These are phyloP conservation scores for Rhodotorula diobovata DNA, from an alignment of 768 basidiomycete genomes.

Conservation along the genomic window DNA sequence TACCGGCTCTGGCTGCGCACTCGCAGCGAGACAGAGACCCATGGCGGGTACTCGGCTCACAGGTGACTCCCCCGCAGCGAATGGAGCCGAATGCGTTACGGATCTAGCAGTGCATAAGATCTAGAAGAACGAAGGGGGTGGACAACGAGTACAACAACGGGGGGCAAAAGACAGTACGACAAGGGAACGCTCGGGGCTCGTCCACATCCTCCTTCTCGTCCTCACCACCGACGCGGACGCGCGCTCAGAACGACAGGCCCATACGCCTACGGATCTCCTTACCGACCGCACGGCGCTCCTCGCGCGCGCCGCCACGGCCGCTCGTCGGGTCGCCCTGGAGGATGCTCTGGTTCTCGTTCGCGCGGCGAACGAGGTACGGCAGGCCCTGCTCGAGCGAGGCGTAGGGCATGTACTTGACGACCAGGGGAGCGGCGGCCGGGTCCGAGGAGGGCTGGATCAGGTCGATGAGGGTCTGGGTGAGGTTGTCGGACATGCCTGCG, in stretches of 20 bases:
- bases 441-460: constrained; percentile 19
- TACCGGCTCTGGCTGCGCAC: no score
- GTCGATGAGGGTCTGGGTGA: constrained; percentile 34
- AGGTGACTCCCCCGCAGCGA: no score
- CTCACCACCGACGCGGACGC: no score
- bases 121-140: no score
- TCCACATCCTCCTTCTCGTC: neutral
- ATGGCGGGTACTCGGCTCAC: no score
- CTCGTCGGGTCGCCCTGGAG: constrained; percentile 35
- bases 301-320: constrained; percentile 28
- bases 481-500: constrained; percentile 41
- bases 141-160: neutral
- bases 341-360: constrained; percentile 39
- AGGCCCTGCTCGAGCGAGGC: constrained; percentile 41
- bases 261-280: constrained; percentile 35
- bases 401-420: constrained; percentile 44
- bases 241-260: constrained; percentile 23
- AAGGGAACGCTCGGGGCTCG: no score
- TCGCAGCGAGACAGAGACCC: no score
- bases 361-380: constrained; percentile 43
- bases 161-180: neutral
- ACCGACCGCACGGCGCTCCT: constrained; percentile 35
- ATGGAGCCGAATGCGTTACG: no score
- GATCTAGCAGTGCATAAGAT: no score
- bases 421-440: constrained; percentile 15